Evolutionary conservation across 495 filamentous ascomycete genomes (phyloP), one percentile per base, ranked within the genome.

Genomic region (Poronia punctata): DNA sequence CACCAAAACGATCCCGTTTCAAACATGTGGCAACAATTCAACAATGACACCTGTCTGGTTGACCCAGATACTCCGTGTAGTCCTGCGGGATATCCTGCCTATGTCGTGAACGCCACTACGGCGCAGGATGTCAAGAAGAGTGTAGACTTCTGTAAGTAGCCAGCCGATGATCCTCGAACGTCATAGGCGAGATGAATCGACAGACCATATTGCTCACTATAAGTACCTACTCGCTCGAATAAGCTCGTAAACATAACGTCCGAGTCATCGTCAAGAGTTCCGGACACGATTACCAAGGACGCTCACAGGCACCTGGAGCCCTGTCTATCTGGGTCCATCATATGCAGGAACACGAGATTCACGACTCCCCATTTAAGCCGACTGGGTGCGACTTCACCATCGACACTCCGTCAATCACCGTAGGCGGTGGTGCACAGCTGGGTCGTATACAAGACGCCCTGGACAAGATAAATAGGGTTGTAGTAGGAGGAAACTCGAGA

Each of bases 261-360:
- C 66, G 80, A 17, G 48, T 85, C 7, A 57, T 82, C 23, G 64
- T 87, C 28, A 78, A 78, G 31, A 80, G 75, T 38, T 78, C 75
- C 1, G 81, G 81, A 3, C 78, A 80, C 56, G 77, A 77, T 40
- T 68, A 69, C 51, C 56, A 71, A 19, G 78, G 76, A 40, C 71
- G 75, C 46, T 79, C 59, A 1, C 49, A 48, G n/a, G 67, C 65
- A 0, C 61, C 68, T 7, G 65, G 71, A 22, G 68, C 74, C 2
- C 55, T 78, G 22, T 70, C 66, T 5, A 74, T 75, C 33, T 77
- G 73, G 72, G 57, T 59, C 0, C 64, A 64, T 35, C 49, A 73
- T 30, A 62, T 76, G 51, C 52, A 57, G 7, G 53, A 38, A 3
- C 40, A 70, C 12, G 24, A 53, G 14, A 59, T 63, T 25, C 62